Conservation (phyloP, 768 basidiomycete genomes). For the Russula vinacea region DNA sequence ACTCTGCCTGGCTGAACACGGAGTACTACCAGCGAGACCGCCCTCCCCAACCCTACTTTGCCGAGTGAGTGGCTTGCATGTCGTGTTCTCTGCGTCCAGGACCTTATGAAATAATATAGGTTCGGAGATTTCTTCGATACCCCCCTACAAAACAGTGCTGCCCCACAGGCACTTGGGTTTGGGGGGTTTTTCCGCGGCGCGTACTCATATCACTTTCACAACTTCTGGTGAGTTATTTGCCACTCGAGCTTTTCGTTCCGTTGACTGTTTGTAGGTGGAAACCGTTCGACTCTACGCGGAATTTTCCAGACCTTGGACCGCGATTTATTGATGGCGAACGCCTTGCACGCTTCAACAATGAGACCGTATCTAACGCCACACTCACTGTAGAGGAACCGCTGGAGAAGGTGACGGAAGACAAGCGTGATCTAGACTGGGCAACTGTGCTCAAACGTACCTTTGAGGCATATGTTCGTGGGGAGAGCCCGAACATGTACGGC, state of each 20-base stretch:
- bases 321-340: slow-evolving; percentile 76
- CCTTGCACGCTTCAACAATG: slow-evolving; percentile 49
- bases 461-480: slow-evolving; percentile 87
- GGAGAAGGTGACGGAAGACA: slow-evolving; percentile 55
- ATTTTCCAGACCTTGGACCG: slow-evolving; percentile 90
- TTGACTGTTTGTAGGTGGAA: slow-evolving; percentile 68
- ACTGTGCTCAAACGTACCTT: slow-evolving; percentile 95
- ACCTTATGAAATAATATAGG: slow-evolving; percentile 41
- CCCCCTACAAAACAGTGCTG: slow-evolving; percentile 66
- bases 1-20: slow-evolving; percentile 94
- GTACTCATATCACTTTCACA: slow-evolving; percentile 95
- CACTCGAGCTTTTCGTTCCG: background rate
- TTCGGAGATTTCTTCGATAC: slow-evolving; percentile 90
- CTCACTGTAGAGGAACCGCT: slow-evolving; percentile 37
- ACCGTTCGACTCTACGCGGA: slow-evolving; percentile 88
- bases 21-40: slow-evolving; percentile 89
- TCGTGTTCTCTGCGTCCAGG: background rate
- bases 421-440: slow-evolving; percentile 85
- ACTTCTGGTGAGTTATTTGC: slow-evolving; percentile 64
- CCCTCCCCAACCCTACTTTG: slow-evolving; percentile 93
- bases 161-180: slow-evolving; percentile 84
- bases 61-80: slow-evolving; percentile 50
- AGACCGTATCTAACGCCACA: slow-evolving; percentile 23
- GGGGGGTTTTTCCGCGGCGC: slow-evolving; percentile 96
- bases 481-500: slow-evolving; percentile 94